phyloP scores from a whole-genome alignment of 805 yeast species.

The Zygoascus biomembranicola region DNA sequence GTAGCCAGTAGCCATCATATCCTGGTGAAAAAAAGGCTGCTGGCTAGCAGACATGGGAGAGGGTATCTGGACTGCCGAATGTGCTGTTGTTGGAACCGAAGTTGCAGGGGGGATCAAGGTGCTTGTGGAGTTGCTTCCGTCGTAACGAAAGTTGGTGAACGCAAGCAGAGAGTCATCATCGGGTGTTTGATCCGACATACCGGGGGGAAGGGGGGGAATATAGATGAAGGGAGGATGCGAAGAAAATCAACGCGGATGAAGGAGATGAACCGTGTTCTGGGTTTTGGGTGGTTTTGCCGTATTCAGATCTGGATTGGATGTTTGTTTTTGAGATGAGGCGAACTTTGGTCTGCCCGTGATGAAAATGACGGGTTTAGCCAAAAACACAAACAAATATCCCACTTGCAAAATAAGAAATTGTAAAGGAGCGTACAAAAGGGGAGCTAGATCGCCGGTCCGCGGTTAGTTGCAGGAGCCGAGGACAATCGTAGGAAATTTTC shows the following conservation, averaged over 20 bases:
- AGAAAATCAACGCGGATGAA: neutral
- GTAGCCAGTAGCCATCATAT: neutral
- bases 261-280: neutral
- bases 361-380: neutral
- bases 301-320: neutral
- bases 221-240: neutral
- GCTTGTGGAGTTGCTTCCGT: neutral
- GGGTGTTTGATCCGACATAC: slow-evolving; percentile 13
- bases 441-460: neutral
- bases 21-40: neutral
- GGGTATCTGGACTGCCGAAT: neutral
- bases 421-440: neutral
- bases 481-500: too few relatives aligned
- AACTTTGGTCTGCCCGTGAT: neutral
- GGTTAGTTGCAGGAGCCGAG: neutral
- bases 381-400: neutral
- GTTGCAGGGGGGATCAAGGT: neutral
- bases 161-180: slow-evolving; percentile 14
- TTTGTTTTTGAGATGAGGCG: neutral
- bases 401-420: neutral
- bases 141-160: slow-evolving; percentile 7
- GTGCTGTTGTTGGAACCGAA: neutral
- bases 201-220: neutral
- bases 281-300: neutral
- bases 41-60: neutral